phyloP scores from a whole-genome alignment of 257 asterid species.

The Gardenia jasminoides region DNA sequence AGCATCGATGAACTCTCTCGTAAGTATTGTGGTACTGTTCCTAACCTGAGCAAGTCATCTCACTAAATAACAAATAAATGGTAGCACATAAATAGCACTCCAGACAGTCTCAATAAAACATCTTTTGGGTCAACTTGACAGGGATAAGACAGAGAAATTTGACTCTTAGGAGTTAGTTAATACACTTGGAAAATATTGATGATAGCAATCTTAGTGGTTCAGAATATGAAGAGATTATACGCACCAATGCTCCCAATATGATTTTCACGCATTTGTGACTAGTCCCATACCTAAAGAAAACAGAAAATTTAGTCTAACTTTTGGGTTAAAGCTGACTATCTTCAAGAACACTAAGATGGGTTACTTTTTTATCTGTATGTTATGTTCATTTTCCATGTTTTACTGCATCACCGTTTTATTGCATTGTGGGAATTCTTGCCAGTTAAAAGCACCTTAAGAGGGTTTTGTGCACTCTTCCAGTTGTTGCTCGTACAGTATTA shows the following conservation, averaged over 20 bases:
- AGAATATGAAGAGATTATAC: not conserved
- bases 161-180: not conserved
- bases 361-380: not conserved
- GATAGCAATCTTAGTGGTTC: not conserved
- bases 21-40: constrained; percentile 83
- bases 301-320: not conserved
- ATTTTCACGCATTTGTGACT: not conserved
- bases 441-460: not conserved
- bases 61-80: constrained; percentile 73
- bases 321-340: not conserved
- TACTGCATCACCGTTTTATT: not conserved
- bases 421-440: not conserved
- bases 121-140: not conserved
- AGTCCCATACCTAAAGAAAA: not conserved
- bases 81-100: constrained; percentile 32
- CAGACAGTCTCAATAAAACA: constrained; percentile 12
- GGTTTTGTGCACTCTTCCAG: not conserved
- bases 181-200: not conserved
- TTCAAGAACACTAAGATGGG: not conserved
- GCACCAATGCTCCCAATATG: not conserved
- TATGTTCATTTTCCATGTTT: not conserved
- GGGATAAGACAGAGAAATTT: not conserved
- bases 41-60: constrained; percentile 87
- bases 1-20: constrained; percentile 89
- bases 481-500: not conserved